A percentile compares a stretch with the other conserved stretches of the same genome.
These are phyloP conservation scores for Barnettozyma botsteinii DNA, from an alignment of 805 yeast genomes.

Conservation along the genomic window DNA sequence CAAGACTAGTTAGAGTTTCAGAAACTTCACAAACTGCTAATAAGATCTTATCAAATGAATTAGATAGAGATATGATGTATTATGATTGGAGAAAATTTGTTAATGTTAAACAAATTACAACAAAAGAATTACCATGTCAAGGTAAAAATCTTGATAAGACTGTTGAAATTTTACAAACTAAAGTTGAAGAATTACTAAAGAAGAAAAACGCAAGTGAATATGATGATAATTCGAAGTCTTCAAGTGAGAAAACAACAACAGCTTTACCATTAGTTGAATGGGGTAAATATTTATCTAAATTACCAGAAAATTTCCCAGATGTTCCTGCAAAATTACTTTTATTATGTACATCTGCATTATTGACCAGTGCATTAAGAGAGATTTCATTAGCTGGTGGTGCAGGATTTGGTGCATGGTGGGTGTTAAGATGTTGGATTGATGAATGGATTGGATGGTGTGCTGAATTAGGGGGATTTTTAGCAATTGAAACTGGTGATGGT, in stretches of 20 bases:
- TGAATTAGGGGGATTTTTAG: slow-evolving; percentile 52
- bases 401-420: slow-evolving; percentile 73
- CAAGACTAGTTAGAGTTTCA: slow-evolving; percentile 48
- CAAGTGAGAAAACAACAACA: slow-evolving; percentile 1
- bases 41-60: slow-evolving; percentile 36
- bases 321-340: slow-evolving; percentile 51
- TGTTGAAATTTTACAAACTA: slow-evolving; percentile 30
- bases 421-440: slow-evolving; percentile 67
- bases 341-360: slow-evolving; percentile 44
- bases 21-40: slow-evolving; percentile 48
- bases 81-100: slow-evolving; percentile 51
- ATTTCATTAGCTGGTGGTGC: slow-evolving; percentile 52
- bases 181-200: slow-evolving; percentile 30
- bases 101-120: slow-evolving; percentile 39
- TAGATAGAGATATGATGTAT: slow-evolving; percentile 45
- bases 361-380: slow-evolving; percentile 57
- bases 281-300: slow-evolving; percentile 33
- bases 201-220: slow-evolving; percentile 6
- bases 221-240: slow-evolving; percentile 4
- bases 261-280: slow-evolving; percentile 18
- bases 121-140: slow-evolving; percentile 48
- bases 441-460: slow-evolving; percentile 66
- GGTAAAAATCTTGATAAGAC: slow-evolving; percentile 29
- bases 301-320: slow-evolving; percentile 44
- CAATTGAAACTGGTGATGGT: slow-evolving; percentile 1